Base-by-base conservation (phyloP, 192 early-diverging fungal genomes). In the Obelidium mucronatum region DNA sequence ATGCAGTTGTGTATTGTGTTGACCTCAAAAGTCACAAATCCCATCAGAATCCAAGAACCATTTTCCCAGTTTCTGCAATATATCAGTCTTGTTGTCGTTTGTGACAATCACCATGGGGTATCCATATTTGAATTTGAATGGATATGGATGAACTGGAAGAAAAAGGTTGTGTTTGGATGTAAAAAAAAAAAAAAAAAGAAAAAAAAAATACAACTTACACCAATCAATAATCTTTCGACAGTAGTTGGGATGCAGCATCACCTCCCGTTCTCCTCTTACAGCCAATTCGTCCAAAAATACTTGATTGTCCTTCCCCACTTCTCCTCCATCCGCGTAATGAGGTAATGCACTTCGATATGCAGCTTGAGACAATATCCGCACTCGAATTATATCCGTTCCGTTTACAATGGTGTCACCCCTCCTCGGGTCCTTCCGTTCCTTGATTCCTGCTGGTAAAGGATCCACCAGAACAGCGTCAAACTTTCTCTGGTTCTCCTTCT, bases 381-480 rank as follows among this genome's bases (percentile, higher is more conserved):
- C 51, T 19, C 40, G 35, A 31, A 65, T n/a, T n/a, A 31, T 15
- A 42, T 39, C 33, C 11, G 28, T 11, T 13, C n/a, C 15, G 22
- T 40, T 51, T 17, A 22, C 19, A 8, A 51, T 5, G 0, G 36
- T 30, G 1, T n/a, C 28, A 2, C 35, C 2, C n/a, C 17, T 26
- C 26, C 34, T 65, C 26, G 13, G 13, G 17, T 70, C 44, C n/a
- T 30, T 30, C 11, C 59, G 60, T 37, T 17, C 42, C 30, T 17
- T 8, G 24, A 65, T 36, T 13, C 60, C 72, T 11, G 60, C 56
- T 22, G 72, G 72, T 22, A 74, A 28, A 3, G 75, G 67, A 28
- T 69, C 67, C 65, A 76, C 63, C 17, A 60, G 55, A 33, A 76
- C 37, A 3, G 62, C 56, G 13, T 56, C 44, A 51, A 76, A 30